Conservation (phyloP, 768 basidiomycete species). For the Leccinum sublutescens region DNA sequence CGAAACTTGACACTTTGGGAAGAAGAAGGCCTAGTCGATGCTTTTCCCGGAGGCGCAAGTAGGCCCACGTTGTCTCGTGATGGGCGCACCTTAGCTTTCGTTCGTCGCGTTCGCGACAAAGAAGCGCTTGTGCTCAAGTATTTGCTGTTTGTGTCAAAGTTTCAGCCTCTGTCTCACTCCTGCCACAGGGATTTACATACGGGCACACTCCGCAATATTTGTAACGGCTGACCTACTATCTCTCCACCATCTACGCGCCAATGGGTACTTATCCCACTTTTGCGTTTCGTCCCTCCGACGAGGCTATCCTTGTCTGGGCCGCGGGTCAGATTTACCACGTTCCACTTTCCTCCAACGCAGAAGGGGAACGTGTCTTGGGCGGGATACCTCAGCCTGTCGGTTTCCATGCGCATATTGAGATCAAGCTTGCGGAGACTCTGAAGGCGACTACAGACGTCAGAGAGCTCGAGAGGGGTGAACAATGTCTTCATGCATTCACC, state of each 20-base stretch:
- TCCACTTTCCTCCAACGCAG: conserved; percentile 39
- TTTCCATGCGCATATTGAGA: conserved; percentile 63
- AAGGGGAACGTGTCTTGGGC: conserved; percentile 48
- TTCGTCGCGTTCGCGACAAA: conserved; percentile 70
- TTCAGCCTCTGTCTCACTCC: conserved; percentile 1
- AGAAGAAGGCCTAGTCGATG: conserved; percentile 51
- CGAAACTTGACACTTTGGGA: conserved; percentile 56
- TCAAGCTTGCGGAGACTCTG: conserved; percentile 62
- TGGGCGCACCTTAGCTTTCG: conserved; percentile 68
- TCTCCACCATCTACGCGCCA: conserved; percentile 61
- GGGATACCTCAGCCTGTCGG: conserved; percentile 47
- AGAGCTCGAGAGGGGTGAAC: conserved; percentile 50
- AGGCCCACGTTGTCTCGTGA: conserved; percentile 70
- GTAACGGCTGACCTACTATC: conserved; percentile 72
- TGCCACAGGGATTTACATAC: conserved; percentile 57
- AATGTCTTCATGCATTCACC: conserved; percentile 61
- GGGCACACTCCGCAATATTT: conserved; percentile 62
- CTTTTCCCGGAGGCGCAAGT: conserved; percentile 69
- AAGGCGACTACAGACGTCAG: conserved; percentile 48
- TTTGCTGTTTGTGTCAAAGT: conserved; percentile 17
- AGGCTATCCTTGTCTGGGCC: conserved; percentile 65
- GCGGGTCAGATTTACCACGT: conserved; percentile 66
- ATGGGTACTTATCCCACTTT: conserved; percentile 83
- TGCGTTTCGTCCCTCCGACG: conserved; percentile 43
- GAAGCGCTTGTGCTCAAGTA: conserved; percentile 72